Evolutionary conservation across 192 early-diverging fungal species (phyloP).

Genomic region (Rhizophlyctis rosea): DNA sequence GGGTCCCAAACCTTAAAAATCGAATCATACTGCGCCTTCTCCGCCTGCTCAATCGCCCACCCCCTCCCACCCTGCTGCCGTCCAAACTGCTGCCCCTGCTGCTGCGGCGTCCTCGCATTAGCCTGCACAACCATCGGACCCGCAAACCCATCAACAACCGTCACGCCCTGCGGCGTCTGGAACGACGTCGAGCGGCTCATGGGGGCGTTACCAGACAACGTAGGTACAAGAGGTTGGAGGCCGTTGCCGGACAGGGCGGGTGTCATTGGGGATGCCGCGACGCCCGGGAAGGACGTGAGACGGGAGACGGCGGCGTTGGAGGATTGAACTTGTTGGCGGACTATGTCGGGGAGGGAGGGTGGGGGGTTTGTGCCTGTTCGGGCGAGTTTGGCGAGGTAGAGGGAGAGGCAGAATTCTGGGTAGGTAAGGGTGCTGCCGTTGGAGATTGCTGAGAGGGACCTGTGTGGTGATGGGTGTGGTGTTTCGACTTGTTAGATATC

Average conservation of each 20-base stretch:
- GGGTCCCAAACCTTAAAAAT: constrained; percentile 78
- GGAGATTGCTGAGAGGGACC: constrained; percentile 38
- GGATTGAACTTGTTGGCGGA: constrained; percentile 36
- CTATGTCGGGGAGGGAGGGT: constrained; percentile 32
- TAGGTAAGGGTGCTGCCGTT: constrained; percentile 34
- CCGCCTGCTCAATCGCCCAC: constrained; percentile 44
- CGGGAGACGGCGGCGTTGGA: constrained; percentile 13
- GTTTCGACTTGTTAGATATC: background rate
- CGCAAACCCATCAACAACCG: constrained; percentile 32
- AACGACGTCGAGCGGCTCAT: constrained; percentile 15
- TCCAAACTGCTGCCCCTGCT: background rate
- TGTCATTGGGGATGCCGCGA: background rate
- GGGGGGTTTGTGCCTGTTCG: constrained; percentile 37
- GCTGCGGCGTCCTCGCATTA: background rate
- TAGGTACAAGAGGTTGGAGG: background rate
- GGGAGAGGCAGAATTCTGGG: constrained; percentile 49
- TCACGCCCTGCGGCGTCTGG: constrained; percentile 14
- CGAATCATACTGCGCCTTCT: constrained; percentile 51
- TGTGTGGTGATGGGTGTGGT: background rate
- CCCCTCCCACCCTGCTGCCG: constrained; percentile 11
- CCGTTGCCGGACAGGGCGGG: constrained; percentile 19
- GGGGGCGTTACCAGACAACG: constrained; percentile 1
- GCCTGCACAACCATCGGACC: constrained; percentile 29
- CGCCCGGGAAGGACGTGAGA: background rate
- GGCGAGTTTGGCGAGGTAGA: constrained; percentile 43